phyloP scores from a whole-genome alignment of 2,329 filamentous ascomycete species.

The Madurella mycetomatis region DNA sequence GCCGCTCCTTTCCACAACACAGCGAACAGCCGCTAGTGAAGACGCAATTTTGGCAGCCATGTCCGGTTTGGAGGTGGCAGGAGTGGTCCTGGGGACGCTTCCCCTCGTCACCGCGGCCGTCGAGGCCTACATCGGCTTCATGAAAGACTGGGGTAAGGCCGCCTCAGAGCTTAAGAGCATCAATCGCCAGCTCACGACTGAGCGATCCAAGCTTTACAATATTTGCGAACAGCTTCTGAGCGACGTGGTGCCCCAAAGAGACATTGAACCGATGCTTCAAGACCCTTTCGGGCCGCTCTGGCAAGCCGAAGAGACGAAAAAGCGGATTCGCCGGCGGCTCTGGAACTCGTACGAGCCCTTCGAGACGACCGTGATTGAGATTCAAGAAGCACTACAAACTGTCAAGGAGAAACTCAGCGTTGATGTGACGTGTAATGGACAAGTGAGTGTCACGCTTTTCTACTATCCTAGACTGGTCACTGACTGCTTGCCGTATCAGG shows the following conservation, averaged over 20 bases:
- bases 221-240: conserved; percentile 8
- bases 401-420: neutral
- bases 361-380: neutral
- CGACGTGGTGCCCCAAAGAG: conserved; percentile 1
- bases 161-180: conserved; percentile 10
- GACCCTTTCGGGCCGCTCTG: conserved; percentile 5
- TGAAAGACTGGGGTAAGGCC: conserved; percentile 7
- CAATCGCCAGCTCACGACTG: conserved; percentile 8
- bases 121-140: conserved; percentile 6
- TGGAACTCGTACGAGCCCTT: conserved; percentile 8
- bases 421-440: neutral
- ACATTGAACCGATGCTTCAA: neutral
- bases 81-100: conserved; percentile 3
- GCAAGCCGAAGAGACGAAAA: conserved; percentile 1
- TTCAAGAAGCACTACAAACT: neutral
- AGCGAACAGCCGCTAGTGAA: no score
- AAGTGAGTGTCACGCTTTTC: no score
- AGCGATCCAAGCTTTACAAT: conserved; percentile 7
- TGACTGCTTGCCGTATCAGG: no score
- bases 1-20: no score
- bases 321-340: neutral
- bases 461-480: no score
- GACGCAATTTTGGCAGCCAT: no score
- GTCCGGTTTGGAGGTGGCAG: neutral
- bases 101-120: conserved; percentile 5